Evolutionary conservation across 2,329 filamentous ascomycete species (phyloP), one percentile per base, ranked within the genome.

Genomic region (Elsinoe perseae): DNA sequence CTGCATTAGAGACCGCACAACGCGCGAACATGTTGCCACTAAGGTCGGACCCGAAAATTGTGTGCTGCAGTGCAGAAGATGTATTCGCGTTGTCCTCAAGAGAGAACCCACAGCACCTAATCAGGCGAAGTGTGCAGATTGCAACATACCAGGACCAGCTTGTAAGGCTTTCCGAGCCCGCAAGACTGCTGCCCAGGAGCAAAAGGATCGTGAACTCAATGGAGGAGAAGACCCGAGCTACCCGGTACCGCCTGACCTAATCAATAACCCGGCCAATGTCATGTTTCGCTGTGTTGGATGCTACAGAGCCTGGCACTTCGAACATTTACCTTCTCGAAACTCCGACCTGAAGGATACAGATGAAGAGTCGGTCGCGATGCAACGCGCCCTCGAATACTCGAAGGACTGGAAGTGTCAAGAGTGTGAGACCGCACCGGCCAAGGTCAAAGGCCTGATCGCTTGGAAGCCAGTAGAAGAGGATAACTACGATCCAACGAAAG

Each of bases 21-120:
- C 69, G 10, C 80, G 93, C 59, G 89, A 95, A n/a, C 93, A 97
- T 68, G 74, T 93, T 32, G 89, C 89, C 8, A 97, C 90, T 21
- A 98, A 97, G 68, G 72, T 96, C 54, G 84, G 77, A 1, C 76
- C 85, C 1, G 82, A 85, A 1, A 72, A 85, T 34, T 97, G 95
- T 63, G 84, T 98, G 14, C 74, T 98, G 36, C 93, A 98, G 68
- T 98, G 93, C 72, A 85, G 84, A 61, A 86, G 84, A 57, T 98
- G 93, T 68, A 79, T 97, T 60, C 85, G 85, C 2, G 66, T 79
- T 18, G 78, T 83, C 44, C 74, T 76, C 59, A 83, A 83, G 66
- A 91, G 87, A 64, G 89, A 96, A 61, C 60, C 65, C 0, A 77
- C 75, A 16, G 83, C 85, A 1, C 91, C 93, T 0, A 78, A 83